Evolutionary conservation across 805 yeast genomes (phyloP), one percentile per base, ranked within the genome.

Genomic region (Geotrichum ghanense): DNA sequence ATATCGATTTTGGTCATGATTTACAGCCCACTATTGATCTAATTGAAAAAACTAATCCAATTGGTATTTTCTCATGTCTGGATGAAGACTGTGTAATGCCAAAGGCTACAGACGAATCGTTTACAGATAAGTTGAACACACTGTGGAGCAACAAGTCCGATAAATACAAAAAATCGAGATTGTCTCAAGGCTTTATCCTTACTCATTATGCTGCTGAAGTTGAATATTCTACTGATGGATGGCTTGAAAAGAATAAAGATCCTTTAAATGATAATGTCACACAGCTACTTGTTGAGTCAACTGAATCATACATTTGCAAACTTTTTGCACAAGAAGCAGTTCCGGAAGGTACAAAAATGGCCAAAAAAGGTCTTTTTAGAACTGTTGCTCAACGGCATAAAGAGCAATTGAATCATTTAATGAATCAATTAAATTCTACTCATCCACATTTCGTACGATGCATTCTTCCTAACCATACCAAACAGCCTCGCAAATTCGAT

Each of bases 391-490:
- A 79, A 51, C 80, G 85, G 48, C 97, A 92, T 60, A 85, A 86
- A 56, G 92, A 85, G 53, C 97, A 92, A 62, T 72, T 90, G 31
- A 66, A 64, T 19, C 73, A 75, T 24, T 69, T 92, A 44, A 78
- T 92, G 80, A 70, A 70, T 3, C 90, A 86, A 52, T 67, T 92
- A 19, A 70, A 77, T 2, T 67, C 76, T 10, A 92, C 98, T 0
- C 88, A 85, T 58, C 99, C 99, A 2, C 97, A 92, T 62, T 92
- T 92, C 61, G 97, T 92, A 21, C 77, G 99, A 55, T 92, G 99
- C 63, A 92, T 92, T 42, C 69, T 92, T 42, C 99, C 99, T 5
- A 92, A 92, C 59, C 76, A 77, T 50, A 69, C 74, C 41, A 89
- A 90, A 60, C 71, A 71, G 44, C 78, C 96, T 0, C 76, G 75